Evolutionary conservation across 257 asterid species (phyloP).

Genomic region (Scutellaria baicalensis): DNA sequence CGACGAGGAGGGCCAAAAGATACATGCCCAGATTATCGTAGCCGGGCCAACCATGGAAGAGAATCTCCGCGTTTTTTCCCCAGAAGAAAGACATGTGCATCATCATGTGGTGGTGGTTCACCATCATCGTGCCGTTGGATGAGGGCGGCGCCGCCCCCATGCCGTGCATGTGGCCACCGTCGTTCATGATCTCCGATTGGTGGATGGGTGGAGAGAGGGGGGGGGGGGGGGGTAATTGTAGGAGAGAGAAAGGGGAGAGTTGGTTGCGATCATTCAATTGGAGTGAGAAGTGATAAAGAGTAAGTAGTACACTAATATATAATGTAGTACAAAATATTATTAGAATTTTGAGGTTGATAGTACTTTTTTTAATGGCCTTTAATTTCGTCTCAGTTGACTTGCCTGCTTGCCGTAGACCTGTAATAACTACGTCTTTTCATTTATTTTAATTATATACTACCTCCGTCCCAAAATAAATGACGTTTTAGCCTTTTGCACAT

Average conservation of each 20-base stretch:
- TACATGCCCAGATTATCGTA: constrained; percentile 52
- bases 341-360: background rate
- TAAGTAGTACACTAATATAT: too few species aligned
- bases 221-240: background rate
- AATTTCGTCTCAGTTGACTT: background rate
- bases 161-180: constrained; percentile 32
- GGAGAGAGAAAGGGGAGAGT: background rate
- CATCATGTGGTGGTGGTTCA: constrained; percentile 45
- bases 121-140: constrained; percentile 14
- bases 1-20: constrained; percentile 33
- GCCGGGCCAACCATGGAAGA: constrained; percentile 78
- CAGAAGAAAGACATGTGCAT: constrained; percentile 97
- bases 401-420: background rate
- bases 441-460: too few species aligned
- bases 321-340: constrained; percentile 12
- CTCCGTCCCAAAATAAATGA: too few species aligned
- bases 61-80: constrained; percentile 70
- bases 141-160: constrained; percentile 22
- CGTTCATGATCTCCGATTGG: constrained; percentile 20
- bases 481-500: too few species aligned
- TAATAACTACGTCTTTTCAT: too few species aligned
- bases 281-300: too few species aligned
- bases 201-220: background rate
- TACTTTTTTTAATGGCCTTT: too few species aligned
- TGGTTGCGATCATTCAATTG: constrained; percentile 10